A percentile compares a stretch with the other conserved stretches of the same genome.
Evolutionary conservation across 2,329 filamentous ascomycete genomes (phyloP).

Genomic region (Pseudopyricularia cyperi): DNA sequence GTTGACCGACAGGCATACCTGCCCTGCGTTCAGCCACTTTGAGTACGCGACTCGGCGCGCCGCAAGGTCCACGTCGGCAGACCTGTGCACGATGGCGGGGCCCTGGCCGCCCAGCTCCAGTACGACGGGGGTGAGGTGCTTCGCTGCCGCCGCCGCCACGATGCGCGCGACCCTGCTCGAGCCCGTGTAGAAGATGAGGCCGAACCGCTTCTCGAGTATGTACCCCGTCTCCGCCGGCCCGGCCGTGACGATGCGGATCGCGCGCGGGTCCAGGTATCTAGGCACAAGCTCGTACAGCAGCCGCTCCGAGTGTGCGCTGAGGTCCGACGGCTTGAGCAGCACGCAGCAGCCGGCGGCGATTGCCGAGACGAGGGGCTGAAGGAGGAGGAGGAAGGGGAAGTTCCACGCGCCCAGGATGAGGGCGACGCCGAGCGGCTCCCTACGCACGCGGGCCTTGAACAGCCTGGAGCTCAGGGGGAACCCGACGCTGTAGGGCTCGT

Average conservation of each 20-base stretch:
- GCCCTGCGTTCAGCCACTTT: slow-evolving; percentile 29
- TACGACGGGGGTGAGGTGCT: slow-evolving; percentile 27
- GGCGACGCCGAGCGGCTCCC: slow-evolving; percentile 28
- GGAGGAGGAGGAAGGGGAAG: slow-evolving; percentile 23
- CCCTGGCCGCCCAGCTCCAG: slow-evolving; percentile 32
- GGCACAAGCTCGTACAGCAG: slow-evolving; percentile 24
- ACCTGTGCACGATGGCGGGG: slow-evolving; percentile 26
- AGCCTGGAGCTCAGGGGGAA: slow-evolving; percentile 16
- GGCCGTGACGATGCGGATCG: slow-evolving; percentile 21
- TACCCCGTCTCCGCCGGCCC: slow-evolving; percentile 21
- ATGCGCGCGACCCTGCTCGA: slow-evolving; percentile 22
- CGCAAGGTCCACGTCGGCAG: slow-evolving; percentile 25
- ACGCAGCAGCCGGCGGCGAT: slow-evolving; percentile 27
- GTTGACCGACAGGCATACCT: slow-evolving; percentile 26
- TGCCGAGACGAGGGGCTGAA: slow-evolving; percentile 26
- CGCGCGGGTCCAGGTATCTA: slow-evolving; percentile 25
- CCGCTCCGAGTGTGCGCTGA: slow-evolving; percentile 18
- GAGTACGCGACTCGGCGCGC: slow-evolving; percentile 27
- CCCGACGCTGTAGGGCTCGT: slow-evolving; percentile 15
- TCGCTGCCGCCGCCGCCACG: slow-evolving; percentile 25
- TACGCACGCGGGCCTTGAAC: slow-evolving; percentile 17
- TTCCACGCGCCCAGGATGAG: slow-evolving; percentile 34
- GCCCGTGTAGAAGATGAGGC: slow-evolving; percentile 33
- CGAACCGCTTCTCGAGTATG: slow-evolving; percentile 23
- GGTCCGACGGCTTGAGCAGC: slow-evolving; percentile 30